Evolutionary conservation across 1,139 yeast genomes (phyloP).

Genomic region (Magnusiomyces starmeri): DNA sequence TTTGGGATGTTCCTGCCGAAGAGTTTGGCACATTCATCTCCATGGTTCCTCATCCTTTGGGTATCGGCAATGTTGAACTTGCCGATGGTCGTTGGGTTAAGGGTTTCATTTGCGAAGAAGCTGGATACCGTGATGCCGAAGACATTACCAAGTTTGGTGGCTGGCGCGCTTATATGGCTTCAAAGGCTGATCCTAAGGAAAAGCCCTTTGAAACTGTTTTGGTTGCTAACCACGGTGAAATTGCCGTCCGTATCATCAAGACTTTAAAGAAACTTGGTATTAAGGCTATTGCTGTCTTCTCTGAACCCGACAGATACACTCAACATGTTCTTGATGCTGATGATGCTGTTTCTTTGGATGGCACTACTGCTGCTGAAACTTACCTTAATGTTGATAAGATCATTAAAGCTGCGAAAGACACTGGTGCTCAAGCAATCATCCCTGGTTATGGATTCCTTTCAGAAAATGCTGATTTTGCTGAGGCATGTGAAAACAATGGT

Average conservation of each 20-base stretch:
- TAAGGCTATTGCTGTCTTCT: slow-evolving; percentile 76
- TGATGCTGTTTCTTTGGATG: slow-evolving; percentile 68
- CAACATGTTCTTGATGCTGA: slow-evolving; percentile 82
- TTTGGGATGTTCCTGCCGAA: slow-evolving; percentile 73
- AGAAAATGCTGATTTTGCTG: slow-evolving; percentile 94
- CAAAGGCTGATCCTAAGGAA: slow-evolving; percentile 28
- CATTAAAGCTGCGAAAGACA: slow-evolving; percentile 69
- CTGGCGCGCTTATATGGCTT: slow-evolving; percentile 64
- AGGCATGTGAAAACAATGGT: slow-evolving; percentile 72
- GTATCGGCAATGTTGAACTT: slow-evolving; percentile 85
- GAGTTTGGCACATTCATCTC: slow-evolving; percentile 73
- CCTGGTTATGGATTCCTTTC: slow-evolving; percentile 91
- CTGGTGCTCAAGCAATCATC: slow-evolving; percentile 85
- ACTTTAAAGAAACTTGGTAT: slow-evolving; percentile 77
- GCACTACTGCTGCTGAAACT: slow-evolving; percentile 82
- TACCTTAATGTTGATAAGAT: slow-evolving; percentile 81
- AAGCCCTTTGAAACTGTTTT: slow-evolving; percentile 77
- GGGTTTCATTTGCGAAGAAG: slow-evolving; percentile 89
- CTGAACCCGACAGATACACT: slow-evolving; percentile 84
- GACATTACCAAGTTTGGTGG: slow-evolving; percentile 85
- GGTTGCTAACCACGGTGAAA: slow-evolving; percentile 96
- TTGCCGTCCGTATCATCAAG: slow-evolving; percentile 86
- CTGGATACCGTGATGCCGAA: slow-evolving; percentile 57
- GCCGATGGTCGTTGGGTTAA: slow-evolving; percentile 76
- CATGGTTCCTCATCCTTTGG: slow-evolving; percentile 90